phyloP scores from a whole-genome alignment of 768 basidiomycete genomes.

The Tylopilus plumbeoviolaceoides region DNA sequence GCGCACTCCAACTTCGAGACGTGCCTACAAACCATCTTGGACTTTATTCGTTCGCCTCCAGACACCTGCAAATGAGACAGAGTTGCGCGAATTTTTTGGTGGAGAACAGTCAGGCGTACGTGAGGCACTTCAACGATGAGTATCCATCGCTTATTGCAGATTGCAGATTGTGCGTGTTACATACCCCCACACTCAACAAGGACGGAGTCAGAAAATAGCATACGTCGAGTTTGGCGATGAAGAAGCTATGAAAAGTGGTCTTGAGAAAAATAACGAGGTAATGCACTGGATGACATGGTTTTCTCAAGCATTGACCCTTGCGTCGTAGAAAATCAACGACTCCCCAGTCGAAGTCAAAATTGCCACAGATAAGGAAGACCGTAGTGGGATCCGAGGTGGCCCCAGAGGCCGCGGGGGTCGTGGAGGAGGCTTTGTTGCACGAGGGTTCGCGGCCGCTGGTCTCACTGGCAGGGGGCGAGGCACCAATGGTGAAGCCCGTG shows the following conservation, averaged over 20 bases:
- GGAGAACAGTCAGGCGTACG: conserved; percentile 66
- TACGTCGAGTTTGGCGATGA: conserved; percentile 92
- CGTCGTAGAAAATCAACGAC: conserved; percentile 64
- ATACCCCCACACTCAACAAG: conserved; percentile 46
- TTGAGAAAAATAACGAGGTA: conserved; percentile 74
- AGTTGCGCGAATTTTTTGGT: conserved; percentile 73
- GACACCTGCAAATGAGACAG: conserved; percentile 50
- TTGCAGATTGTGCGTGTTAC: conserved; percentile 64
- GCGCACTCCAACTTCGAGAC: conserved; percentile 67
- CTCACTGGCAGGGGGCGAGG: conserved; percentile 40
- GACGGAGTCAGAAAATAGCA: conserved; percentile 56
- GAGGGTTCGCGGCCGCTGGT: conserved; percentile 69
- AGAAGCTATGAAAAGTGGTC: conserved; percentile 74
- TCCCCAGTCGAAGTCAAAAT: conserved; percentile 62
- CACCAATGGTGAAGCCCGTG: conserved; percentile 28
- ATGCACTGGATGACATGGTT: conserved; percentile 12
- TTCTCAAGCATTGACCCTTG: conserved; percentile 5
- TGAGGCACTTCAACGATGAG: conserved; percentile 6
- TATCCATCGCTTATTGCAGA: background rate
- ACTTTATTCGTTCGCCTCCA: conserved; percentile 78
- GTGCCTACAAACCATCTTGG: conserved; percentile 70
- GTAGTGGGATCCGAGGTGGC: conserved; percentile 42
- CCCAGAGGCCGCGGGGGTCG: conserved; percentile 50
- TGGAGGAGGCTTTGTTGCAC: conserved; percentile 50
- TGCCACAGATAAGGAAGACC: conserved; percentile 55